Conservation (phyloP, 129 eudicot genomes). For the Artemisia annua region DNA sequence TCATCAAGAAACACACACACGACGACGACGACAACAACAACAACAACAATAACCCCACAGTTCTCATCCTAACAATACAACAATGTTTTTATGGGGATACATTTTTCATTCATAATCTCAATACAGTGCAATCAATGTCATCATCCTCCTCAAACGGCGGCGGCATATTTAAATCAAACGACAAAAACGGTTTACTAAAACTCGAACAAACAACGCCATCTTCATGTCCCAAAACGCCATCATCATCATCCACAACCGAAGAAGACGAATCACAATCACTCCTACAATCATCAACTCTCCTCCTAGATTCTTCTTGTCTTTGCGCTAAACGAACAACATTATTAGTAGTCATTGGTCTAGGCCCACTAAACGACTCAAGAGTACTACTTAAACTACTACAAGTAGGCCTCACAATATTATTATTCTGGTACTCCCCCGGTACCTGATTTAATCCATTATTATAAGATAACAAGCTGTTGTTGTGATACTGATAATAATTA, state of each 20-base stretch:
- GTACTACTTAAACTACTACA: constrained; percentile 81
- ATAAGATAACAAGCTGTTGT: too few species aligned
- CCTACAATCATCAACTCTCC: constrained; percentile 49
- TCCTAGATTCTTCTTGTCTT: too few species aligned
- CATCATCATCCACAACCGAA: constrained; percentile 63
- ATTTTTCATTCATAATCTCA: constrained; percentile 50
- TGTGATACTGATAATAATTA: constrained; percentile 22
- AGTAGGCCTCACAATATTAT: constrained; percentile 42
- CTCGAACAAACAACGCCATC: constrained; percentile 54
- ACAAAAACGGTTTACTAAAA: constrained; percentile 39
- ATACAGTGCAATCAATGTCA: constrained; percentile 60
- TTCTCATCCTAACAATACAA: constrained; percentile 21
- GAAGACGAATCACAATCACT: constrained; percentile 94
- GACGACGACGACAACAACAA: too few species aligned
- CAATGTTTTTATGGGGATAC: too few species aligned
- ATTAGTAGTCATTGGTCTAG: constrained; percentile 38
- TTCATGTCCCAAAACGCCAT: constrained; percentile 19
- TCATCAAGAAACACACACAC: constrained; percentile 38
- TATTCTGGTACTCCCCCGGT: too few species aligned
- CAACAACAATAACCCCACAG: neutral
- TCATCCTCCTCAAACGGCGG: constrained; percentile 68
- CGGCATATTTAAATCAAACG: constrained; percentile 74
- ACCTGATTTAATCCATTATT: too few species aligned
- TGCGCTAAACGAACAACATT: neutral
- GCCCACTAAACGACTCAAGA: constrained; percentile 78